Percentiles rank a stretch among this genome's conserved stretches.
Evolutionary conservation across 2,329 filamentous ascomycete genomes (phyloP).

Genomic region (Sporothrix pallida): DNA sequence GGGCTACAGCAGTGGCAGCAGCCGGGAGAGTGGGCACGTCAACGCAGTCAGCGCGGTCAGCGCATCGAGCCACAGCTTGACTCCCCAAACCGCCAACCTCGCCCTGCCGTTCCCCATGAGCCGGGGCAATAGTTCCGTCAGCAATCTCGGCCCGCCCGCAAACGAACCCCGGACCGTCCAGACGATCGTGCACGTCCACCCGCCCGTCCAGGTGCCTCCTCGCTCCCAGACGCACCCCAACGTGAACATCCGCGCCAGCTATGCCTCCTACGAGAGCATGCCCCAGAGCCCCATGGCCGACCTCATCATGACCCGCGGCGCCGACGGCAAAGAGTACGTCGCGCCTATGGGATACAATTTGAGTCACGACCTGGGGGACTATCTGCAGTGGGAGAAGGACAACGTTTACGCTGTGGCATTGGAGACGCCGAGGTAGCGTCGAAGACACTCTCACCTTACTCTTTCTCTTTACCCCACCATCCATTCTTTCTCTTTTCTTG

Average conservation of each 20-base stretch:
- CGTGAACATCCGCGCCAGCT: slow-evolving; percentile 31
- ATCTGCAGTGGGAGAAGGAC: slow-evolving; percentile 62
- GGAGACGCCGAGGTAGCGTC: neutral
- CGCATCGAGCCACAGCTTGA: neutral
- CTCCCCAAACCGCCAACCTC: slow-evolving; percentile 22
- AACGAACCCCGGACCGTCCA: no score
- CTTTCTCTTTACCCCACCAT: no score
- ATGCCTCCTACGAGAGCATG: slow-evolving; percentile 48
- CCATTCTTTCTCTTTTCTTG: no score
- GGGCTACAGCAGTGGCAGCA: slow-evolving; percentile 31
- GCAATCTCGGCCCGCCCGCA: neutral
- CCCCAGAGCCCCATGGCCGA: slow-evolving; percentile 60
- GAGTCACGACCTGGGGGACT: slow-evolving; percentile 63
- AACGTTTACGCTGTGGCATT: slow-evolving; percentile 48
- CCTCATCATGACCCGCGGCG: slow-evolving; percentile 50
- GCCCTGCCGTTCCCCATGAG: slow-evolving; percentile 22
- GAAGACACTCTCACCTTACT: no score
- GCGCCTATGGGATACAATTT: slow-evolving; percentile 68
- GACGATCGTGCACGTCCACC: neutral
- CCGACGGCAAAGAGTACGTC: slow-evolving; percentile 48
- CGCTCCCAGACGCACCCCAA: no score
- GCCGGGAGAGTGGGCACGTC: neutral
- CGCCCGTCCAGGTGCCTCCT: neutral
- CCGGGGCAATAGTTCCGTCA: neutral
- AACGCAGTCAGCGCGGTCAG: neutral